Conservation (phyloP, 768 basidiomycete species). For the Pleurotus tuber-regium region DNA sequence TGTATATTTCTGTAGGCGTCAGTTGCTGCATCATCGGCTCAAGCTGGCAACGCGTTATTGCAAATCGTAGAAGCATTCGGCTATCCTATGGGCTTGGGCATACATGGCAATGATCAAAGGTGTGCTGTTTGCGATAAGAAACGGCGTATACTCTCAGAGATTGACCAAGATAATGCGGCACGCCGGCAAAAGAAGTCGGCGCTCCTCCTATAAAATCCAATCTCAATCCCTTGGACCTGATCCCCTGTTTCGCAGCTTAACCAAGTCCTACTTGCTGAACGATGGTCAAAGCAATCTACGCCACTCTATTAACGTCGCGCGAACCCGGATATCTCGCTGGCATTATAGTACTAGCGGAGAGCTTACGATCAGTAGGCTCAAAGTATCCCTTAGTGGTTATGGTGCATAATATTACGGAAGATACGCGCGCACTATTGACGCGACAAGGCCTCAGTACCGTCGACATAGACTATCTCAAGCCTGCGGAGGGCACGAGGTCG, state of each 20-base stretch:
- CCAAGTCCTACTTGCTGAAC: neutral
- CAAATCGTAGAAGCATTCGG: no score
- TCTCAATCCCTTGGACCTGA: neutral
- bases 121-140: no score
- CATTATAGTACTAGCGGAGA: constrained; percentile 56
- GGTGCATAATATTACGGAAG: constrained; percentile 64
- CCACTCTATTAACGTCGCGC: constrained; percentile 28
- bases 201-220: neutral
- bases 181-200: no score
- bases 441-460: constrained; percentile 50
- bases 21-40: no score
- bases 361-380: constrained; percentile 51
- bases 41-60: no score
- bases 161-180: no score
- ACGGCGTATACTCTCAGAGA: no score
- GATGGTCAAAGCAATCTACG: constrained; percentile 41
- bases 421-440: constrained; percentile 51
- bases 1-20: no score
- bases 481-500: constrained; percentile 40
- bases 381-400: constrained; percentile 80
- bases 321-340: constrained; percentile 59
- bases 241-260: neutral
- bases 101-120: no score
- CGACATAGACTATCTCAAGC: constrained; percentile 60
- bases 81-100: no score